phyloP scores from a whole-genome alignment of 495 filamentous ascomycete genomes.

The Neurospora sp. region DNA sequence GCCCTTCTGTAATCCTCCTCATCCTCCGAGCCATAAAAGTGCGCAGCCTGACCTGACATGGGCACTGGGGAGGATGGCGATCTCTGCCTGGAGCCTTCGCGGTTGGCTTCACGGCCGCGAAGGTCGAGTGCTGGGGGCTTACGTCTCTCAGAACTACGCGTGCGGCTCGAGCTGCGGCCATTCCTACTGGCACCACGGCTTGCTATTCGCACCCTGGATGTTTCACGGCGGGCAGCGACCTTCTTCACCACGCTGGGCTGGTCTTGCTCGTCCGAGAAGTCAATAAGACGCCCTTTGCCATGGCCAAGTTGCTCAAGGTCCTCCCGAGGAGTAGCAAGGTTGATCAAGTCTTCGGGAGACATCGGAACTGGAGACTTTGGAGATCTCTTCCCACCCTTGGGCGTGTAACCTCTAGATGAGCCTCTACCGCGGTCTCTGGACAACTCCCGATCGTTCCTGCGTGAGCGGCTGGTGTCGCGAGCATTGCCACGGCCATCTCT shows the following conservation, averaged over 20 bases:
- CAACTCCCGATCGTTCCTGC: conserved; percentile 44
- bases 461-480: conserved; percentile 42
- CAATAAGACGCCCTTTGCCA: conserved; percentile 8
- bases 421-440: conserved; percentile 61
- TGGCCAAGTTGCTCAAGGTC: conserved; percentile 6
- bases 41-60: conserved; percentile 38
- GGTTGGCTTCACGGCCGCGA: conserved; percentile 40
- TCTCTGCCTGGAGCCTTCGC: conserved; percentile 46
- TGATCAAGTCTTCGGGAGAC: conserved; percentile 74
- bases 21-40: conserved; percentile 38
- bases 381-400: conserved; percentile 68
- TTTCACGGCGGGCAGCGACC: conserved; percentile 27
- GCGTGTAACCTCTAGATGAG: conserved; percentile 56
- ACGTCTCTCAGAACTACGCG: conserved; percentile 35
- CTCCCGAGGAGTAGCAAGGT: conserved; percentile 38
- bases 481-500: conserved; percentile 45
- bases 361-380: conserved; percentile 86
- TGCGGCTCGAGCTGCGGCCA: conserved; percentile 12
- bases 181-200: conserved; percentile 38
- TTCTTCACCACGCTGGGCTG: conserved; percentile 36
- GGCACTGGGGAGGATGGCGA: conserved; percentile 79
- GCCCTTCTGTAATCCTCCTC: conserved; percentile 54
- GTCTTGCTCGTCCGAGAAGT: conserved; percentile 13
- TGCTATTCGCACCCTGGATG: conserved; percentile 20
- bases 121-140: conserved; percentile 40